A percentile compares a stretch with the other conserved stretches of the same genome.
Conservation (phyloP, 805 yeast species). For the Starmerella stellata region DNA sequence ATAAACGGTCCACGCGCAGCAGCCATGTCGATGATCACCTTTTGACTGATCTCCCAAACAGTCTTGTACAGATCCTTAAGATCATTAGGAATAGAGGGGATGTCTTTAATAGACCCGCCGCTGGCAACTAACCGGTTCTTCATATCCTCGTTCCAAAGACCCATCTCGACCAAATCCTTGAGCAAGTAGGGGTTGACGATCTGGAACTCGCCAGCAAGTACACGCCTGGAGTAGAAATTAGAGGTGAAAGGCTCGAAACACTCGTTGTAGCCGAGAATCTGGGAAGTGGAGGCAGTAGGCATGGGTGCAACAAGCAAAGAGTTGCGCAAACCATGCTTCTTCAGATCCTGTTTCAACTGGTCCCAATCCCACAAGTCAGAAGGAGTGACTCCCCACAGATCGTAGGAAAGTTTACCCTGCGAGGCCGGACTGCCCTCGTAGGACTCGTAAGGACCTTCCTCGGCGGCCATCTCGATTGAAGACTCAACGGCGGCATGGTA, state of each 20-base stretch:
- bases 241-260: slow-evolving; percentile 95
- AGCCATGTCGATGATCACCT: slow-evolving; percentile 68
- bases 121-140: slow-evolving; percentile 57
- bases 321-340: slow-evolving; percentile 58
- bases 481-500: slow-evolving; percentile 86
- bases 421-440: slow-evolving; percentile 84
- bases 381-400: slow-evolving; percentile 70
- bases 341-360: slow-evolving; percentile 39
- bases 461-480: slow-evolving; percentile 60
- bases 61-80: slow-evolving; percentile 71
- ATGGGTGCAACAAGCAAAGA: slow-evolving; percentile 65
- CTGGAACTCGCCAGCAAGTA: slow-evolving; percentile 84
- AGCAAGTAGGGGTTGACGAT: slow-evolving; percentile 74
- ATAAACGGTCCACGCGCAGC: slow-evolving; percentile 57
- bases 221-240: slow-evolving; percentile 78
- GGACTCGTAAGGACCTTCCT: slow-evolving; percentile 50
- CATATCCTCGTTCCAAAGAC: slow-evolving; percentile 66
- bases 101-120: slow-evolving; percentile 71
- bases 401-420: slow-evolving; percentile 66
- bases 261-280: slow-evolving; percentile 81
- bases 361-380: slow-evolving; percentile 81
- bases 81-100: slow-evolving; percentile 55
- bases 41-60: slow-evolving; percentile 92
- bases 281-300: slow-evolving; percentile 98
- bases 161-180: slow-evolving; percentile 62